These are phyloP conservation scores for Talaromyces sp. DNA, from an alignment of 2,329 filamentous ascomycete genomes.

Conservation along the genomic window DNA sequence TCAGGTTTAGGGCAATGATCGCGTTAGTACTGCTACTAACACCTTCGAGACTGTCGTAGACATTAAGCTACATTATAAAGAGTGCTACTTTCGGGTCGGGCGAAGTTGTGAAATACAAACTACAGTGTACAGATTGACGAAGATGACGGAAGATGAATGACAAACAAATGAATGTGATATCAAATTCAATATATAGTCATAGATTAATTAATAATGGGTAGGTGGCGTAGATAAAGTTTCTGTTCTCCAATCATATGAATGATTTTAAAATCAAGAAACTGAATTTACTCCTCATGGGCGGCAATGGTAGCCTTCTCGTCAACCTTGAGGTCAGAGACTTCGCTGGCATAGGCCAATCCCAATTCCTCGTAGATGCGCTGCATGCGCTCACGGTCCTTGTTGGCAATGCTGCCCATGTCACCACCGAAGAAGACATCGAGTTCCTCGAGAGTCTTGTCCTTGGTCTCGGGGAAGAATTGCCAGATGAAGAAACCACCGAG, in stretches of 20 bases:
- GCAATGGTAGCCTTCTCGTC: constrained; percentile 3
- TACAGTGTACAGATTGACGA: background rate
- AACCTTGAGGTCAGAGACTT: constrained; percentile 12
- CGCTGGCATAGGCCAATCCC: constrained; percentile 10
- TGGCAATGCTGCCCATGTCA: constrained; percentile 17
- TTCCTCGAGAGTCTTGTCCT: constrained; percentile 18
- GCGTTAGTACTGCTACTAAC: too few species aligned
- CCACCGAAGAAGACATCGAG: constrained; percentile 18
- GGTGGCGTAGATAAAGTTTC: background rate
- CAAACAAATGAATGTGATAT: constrained; percentile 2
- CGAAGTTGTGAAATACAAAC: background rate
- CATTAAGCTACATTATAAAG: background rate
- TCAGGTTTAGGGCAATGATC: background rate
- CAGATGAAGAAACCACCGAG: constrained; percentile 21
- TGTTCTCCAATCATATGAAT: background rate
- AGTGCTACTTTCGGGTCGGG: too few species aligned
- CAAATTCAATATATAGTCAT: constrained; percentile 4
- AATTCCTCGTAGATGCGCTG: constrained; percentile 16
- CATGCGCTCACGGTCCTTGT: constrained; percentile 15
- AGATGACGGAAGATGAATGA: background rate
- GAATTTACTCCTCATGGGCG: constrained; percentile 13
- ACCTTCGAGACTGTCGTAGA: too few species aligned
- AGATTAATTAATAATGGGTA: background rate
- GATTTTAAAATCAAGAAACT: background rate
- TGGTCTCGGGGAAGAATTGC: constrained; percentile 23